A percentile compares a stretch with the other conserved stretches of the same genome.
phyloP scores from a whole-genome alignment of 129 eudicot genomes.

The Helianthus annuus region DNA sequence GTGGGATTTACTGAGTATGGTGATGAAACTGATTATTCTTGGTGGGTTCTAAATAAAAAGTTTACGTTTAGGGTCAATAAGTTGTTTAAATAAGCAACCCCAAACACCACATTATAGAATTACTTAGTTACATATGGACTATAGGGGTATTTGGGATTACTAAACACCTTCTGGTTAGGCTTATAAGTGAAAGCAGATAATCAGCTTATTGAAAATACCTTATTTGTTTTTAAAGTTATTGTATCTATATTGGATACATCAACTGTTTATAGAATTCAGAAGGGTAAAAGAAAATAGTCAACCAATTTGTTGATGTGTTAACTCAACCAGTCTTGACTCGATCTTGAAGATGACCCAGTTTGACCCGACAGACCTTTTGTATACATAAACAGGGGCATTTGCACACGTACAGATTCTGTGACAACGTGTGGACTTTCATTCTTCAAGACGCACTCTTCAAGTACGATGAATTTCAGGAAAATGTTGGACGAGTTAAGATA shows the following conservation, averaged over 20 bases:
- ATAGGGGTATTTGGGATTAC: neutral
- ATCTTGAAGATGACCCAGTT: neutral
- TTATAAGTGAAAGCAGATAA: neutral
- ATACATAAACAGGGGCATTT: slow-evolving; percentile 73
- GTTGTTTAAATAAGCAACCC: neutral
- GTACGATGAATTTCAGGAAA: slow-evolving; percentile 71
- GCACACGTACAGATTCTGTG: slow-evolving; percentile 96
- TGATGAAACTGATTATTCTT: neutral
- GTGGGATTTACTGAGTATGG: too few relatives aligned
- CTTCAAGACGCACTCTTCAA: slow-evolving; percentile 77
- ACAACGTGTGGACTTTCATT: slow-evolving; percentile 97
- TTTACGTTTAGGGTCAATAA: neutral
- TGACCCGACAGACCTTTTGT: slow-evolving; percentile 2
- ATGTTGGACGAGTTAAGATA: slow-evolving; percentile 75
- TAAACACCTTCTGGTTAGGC: neutral
- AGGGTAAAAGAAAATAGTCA: neutral
- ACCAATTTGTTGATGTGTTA: too few relatives aligned
- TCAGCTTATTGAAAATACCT: neutral
- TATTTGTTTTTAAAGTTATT: neutral
- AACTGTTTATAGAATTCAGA: neutral
- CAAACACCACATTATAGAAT: neutral
- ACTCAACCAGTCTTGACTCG: neutral
- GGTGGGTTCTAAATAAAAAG: neutral
- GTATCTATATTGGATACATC: neutral
- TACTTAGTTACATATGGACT: neutral